Evolutionary conservation across 2,329 filamentous ascomycete genomes (phyloP).

Genomic region (Aspergillus sp.): DNA sequence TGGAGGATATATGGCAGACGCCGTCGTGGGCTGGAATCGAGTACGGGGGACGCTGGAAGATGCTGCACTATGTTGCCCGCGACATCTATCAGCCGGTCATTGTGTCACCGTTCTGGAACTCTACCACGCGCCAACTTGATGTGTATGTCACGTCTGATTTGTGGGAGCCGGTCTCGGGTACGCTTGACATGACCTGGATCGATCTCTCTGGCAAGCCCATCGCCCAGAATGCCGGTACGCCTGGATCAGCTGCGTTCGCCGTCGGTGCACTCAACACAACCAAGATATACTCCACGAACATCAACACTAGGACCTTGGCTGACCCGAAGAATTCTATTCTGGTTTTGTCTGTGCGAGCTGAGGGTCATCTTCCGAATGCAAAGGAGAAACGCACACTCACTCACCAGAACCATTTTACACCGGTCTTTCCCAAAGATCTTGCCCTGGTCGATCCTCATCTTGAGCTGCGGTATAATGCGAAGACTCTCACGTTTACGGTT

Average conservation of each 20-base stretch:
- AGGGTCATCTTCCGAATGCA: slow-evolving; percentile 49
- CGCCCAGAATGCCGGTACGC: slow-evolving; percentile 33
- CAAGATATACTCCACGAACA: slow-evolving; percentile 41
- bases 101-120: slow-evolving; percentile 57
- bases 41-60: slow-evolving; percentile 63
- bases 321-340: slow-evolving; percentile 42
- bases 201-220: slow-evolving; percentile 49
- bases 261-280: slow-evolving; percentile 56
- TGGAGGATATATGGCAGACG: slow-evolving; percentile 65
- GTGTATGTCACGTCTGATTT: slow-evolving; percentile 60
- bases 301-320: slow-evolving; percentile 34
- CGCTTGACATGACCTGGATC: slow-evolving; percentile 52
- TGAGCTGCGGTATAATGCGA: slow-evolving; percentile 32
- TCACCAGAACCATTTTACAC: slow-evolving; percentile 53
- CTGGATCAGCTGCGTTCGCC: slow-evolving; percentile 35
- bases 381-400: slow-evolving; percentile 39
- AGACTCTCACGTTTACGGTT: slow-evolving; percentile 44
- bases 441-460: slow-evolving; percentile 51
- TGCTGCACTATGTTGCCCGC: slow-evolving; percentile 58
- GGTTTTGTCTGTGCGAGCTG: slow-evolving; percentile 44
- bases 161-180: slow-evolving; percentile 51
- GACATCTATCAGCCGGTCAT: slow-evolving; percentile 61
- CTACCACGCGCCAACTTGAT: slow-evolving; percentile 49
- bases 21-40: slow-evolving; percentile 65
- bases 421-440: slow-evolving; percentile 46